Evolutionary conservation across 345 rosid genomes (phyloP).

Genomic region (Salix brachista): DNA sequence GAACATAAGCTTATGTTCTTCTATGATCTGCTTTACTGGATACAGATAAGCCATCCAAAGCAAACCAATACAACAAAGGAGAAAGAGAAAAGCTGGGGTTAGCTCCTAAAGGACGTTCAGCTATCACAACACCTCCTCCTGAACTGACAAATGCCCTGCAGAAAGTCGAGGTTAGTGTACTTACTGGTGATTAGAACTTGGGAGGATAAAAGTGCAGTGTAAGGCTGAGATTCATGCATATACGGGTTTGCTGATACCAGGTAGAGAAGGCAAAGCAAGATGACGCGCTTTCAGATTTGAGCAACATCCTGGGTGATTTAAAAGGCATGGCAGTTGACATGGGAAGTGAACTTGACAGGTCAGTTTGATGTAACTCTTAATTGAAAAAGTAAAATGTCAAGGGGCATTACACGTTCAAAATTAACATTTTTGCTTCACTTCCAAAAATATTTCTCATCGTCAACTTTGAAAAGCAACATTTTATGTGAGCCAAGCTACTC

Average conservation of each 20-base stretch:
- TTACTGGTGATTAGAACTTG: neutral
- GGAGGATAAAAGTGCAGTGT: neutral
- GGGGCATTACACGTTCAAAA: neutral
- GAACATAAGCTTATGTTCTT: neutral
- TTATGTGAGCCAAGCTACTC: neutral
- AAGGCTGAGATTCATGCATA: neutral
- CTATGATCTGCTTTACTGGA: neutral
- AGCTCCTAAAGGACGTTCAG: constrained; percentile 16
- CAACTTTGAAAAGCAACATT: neutral
- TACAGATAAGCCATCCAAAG: constrained; percentile 19
- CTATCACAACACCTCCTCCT: constrained; percentile 22
- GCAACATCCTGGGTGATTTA: constrained; percentile 29
- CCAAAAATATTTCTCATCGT: neutral
- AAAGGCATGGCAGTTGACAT: constrained; percentile 30
- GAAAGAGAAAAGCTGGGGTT: constrained; percentile 26
- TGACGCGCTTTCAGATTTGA: constrained; percentile 26
- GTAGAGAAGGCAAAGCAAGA: constrained; percentile 31
- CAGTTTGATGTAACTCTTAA: neutral
- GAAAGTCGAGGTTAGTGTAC: constrained; percentile 24
- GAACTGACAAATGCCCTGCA: constrained; percentile 22
- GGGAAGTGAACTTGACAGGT: constrained; percentile 32
- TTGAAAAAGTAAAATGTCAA: neutral
- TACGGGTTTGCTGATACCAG: constrained; percentile 6
- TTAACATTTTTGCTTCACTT: neutral
- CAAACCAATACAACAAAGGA: constrained; percentile 8